phyloP scores from a whole-genome alignment of 1,284 basidiomycete genomes.

The Ganoderma boninense region DNA sequence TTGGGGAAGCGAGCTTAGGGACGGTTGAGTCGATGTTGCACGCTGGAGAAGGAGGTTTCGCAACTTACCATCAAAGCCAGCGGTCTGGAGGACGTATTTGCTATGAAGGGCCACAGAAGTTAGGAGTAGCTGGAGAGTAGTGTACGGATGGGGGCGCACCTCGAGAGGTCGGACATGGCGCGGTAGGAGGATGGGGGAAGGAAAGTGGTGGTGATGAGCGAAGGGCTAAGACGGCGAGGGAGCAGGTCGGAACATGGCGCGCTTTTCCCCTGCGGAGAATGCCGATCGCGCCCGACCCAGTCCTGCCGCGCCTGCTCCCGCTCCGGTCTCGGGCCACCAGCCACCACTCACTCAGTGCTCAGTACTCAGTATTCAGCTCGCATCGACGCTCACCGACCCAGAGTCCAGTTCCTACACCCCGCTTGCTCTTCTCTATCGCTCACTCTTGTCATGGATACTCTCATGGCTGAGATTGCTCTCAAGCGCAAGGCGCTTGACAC shows the following conservation, averaged over 20 bases:
- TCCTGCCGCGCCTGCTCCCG: slow-evolving; percentile 18
- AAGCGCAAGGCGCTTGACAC: slow-evolving; percentile 82
- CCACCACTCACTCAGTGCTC: not conserved
- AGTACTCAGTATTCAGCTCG: not conserved
- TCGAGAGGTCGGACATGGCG: slow-evolving; percentile 73
- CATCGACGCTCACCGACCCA: not conserved
- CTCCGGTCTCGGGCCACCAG: not conserved
- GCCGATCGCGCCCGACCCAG: slow-evolving; percentile 29
- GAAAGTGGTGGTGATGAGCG: slow-evolving; percentile 24
- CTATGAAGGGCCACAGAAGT: slow-evolving; percentile 47
- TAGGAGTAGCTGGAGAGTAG: slow-evolving; percentile 19
- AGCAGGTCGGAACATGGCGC: slow-evolving; percentile 26
- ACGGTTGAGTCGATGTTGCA: slow-evolving; percentile 9
- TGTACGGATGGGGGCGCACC: slow-evolving; percentile 47
- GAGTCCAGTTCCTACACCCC: not conserved
- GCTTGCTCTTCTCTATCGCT: not conserved
- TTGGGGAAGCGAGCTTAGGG: slow-evolving; percentile 90
- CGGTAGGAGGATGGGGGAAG: slow-evolving; percentile 16
- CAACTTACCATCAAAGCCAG: slow-evolving; percentile 81
- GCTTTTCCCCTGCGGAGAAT: not conserved
- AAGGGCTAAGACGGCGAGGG: not conserved
- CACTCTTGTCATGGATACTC: slow-evolving; percentile 72
- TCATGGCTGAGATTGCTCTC: slow-evolving; percentile 87
- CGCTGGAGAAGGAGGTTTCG: slow-evolving; percentile 4
- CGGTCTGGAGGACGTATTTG: slow-evolving; percentile 87